Conservation (phyloP, 805 yeast genomes). For the Monosporozyma unispora region DNA sequence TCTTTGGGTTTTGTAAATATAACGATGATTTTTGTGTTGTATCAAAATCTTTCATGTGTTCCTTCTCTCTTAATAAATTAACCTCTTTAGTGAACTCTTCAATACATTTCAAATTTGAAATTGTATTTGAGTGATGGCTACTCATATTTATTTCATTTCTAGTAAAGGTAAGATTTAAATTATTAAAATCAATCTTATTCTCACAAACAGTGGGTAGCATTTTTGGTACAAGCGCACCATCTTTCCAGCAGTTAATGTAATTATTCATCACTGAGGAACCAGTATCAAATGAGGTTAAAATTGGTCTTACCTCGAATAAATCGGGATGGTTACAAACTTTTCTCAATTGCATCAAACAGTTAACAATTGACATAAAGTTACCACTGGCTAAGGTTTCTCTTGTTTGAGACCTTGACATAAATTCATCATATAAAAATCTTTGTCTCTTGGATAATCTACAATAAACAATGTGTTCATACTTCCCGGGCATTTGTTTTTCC, state of each 20-base stretch:
- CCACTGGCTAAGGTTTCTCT: conserved; percentile 90
- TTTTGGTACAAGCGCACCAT: conserved; percentile 28
- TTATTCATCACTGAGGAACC: conserved; percentile 49
- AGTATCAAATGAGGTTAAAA: conserved; percentile 80
- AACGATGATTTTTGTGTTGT: conserved; percentile 6
- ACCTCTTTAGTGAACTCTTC: conserved; percentile 38
- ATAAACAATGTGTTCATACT: conserved; percentile 88
- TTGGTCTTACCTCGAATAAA: conserved; percentile 90
- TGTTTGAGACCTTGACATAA: conserved; percentile 94
- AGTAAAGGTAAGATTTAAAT: conserved; percentile 53
- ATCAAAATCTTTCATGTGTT: conserved; percentile 6
- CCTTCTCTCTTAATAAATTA: conserved; percentile 31
- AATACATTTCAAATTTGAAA: conserved; percentile 40
- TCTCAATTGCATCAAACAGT: conserved; percentile 94
- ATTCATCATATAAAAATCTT: conserved; percentile 85
- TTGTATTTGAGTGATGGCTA: conserved; percentile 39
- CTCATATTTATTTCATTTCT: conserved; percentile 35
- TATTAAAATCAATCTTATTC: conserved; percentile 38
- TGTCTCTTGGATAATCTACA: conserved; percentile 92
- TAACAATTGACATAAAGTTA: conserved; percentile 86
- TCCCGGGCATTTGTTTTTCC: conserved; percentile 98
- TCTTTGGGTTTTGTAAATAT: conserved; percentile 35
- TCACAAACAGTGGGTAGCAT: not conserved
- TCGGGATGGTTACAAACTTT: conserved; percentile 97
- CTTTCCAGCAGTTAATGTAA: conserved; percentile 36